A percentile compares a stretch with the other conserved stretches of the same genome.
These are phyloP conservation scores for Ganoderma meredithae DNA, from an alignment of 1,284 basidiomycete genomes.

Conservation along the genomic window DNA sequence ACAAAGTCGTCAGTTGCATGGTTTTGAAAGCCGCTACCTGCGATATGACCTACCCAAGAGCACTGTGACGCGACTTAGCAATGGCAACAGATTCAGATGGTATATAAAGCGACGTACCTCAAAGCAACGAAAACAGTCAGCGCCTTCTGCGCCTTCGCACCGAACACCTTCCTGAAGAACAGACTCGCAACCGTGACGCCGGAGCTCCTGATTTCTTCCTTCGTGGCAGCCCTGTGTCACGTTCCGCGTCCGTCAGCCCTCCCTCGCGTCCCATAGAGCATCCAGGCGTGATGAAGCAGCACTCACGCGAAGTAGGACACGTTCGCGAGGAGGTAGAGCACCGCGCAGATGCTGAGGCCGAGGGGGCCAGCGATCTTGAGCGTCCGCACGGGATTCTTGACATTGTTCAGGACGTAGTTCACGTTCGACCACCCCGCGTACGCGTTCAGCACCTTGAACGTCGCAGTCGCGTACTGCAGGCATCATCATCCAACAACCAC, in stretches of 20 bases:
- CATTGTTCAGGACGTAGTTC: conserved; percentile 61
- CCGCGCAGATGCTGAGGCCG: conserved; percentile 60
- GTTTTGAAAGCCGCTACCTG: too few species aligned
- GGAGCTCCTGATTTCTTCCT: conserved; percentile 65
- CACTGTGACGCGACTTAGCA: conserved; percentile 28
- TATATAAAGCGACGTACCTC: conserved; percentile 26
- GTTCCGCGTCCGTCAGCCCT: background rate
- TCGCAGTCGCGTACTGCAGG: conserved; percentile 61
- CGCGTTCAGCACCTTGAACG: conserved; percentile 62
- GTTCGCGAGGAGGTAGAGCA: conserved; percentile 68
- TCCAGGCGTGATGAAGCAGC: conserved; percentile 17
- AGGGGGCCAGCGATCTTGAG: conserved; percentile 73
- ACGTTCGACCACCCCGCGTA: conserved; percentile 51
- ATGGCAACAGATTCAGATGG: too few species aligned
- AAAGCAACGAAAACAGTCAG: conserved; percentile 70
- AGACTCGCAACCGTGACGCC: conserved; percentile 69
- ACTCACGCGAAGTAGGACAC: conserved; percentile 76
- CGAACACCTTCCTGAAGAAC: conserved; percentile 76
- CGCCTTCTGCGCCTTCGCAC: conserved; percentile 63
- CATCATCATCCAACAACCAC: too few species aligned
- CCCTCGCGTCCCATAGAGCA: too few species aligned
- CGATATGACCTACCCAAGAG: conserved; percentile 35
- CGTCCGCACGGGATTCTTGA: conserved; percentile 69
- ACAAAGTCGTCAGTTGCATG: too few species aligned
- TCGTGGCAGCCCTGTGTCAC: conserved; percentile 57